A percentile compares a stretch with the other conserved stretches of the same genome.
Conservation (phyloP, 768 basidiomycete species). For the Termitomyces sp. region DNA sequence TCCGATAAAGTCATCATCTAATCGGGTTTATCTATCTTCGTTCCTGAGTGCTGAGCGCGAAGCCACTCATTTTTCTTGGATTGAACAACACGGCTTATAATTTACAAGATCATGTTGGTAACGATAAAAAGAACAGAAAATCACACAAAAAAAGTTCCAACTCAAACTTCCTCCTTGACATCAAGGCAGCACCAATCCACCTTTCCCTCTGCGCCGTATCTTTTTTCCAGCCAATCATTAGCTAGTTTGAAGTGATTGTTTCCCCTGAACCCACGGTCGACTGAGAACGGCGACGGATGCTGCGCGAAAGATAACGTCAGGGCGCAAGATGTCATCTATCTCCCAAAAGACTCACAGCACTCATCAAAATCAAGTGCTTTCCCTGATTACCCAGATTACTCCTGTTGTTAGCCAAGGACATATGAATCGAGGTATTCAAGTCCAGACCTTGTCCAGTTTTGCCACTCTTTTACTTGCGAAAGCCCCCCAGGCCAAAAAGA, state of each 20-base stretch:
- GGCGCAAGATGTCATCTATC: neutral
- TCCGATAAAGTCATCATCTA: neutral
- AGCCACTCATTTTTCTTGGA: neutral
- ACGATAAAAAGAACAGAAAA: neutral
- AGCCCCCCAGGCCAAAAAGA: slow-evolving; percentile 88
- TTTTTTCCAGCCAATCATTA: slow-evolving; percentile 79
- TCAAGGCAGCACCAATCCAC: slow-evolving; percentile 66
- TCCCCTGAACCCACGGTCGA: slow-evolving; percentile 75
- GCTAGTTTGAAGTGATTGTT: slow-evolving; percentile 86
- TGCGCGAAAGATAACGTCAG: slow-evolving; percentile 26
- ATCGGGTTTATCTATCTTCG: slow-evolving; percentile 1
- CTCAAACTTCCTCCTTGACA: slow-evolving; percentile 12
- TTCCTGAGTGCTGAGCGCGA: neutral
- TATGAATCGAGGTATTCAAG: neutral
- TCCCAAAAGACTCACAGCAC: slow-evolving; percentile 49
- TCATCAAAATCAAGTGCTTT: slow-evolving; percentile 77
- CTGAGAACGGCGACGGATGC: slow-evolving; percentile 85
- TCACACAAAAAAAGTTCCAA: slow-evolving; percentile 6
- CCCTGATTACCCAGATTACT: slow-evolving; percentile 31
- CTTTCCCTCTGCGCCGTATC: slow-evolving; percentile 65
- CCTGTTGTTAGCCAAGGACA: neutral
- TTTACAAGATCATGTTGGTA: neutral
- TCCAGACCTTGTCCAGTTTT: slow-evolving; percentile 63
- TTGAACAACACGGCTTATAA: neutral
- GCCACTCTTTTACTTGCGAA: slow-evolving; percentile 82